Base-by-base conservation (phyloP, 2,329 filamentous ascomycete species). In the Sporothrix mexicana region DNA sequence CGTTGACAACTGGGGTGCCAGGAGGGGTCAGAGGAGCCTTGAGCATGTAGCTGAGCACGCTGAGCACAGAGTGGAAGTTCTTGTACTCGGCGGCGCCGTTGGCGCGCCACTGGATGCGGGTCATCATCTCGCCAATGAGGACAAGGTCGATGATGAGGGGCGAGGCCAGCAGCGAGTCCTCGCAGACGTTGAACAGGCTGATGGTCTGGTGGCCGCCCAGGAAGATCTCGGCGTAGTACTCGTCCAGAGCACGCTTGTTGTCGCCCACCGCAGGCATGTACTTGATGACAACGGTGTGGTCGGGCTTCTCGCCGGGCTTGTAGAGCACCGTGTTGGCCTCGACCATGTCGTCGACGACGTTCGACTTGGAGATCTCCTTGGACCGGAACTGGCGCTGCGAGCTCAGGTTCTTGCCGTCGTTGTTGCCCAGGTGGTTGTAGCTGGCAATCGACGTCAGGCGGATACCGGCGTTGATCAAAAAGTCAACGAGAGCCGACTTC, bases 171-270 rank as follows among this genome's bases (percentile, higher is more conserved):
- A 99, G 91, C 61, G 96, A 98, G 84, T 99, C 96, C 85, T 99
- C 96, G 86, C 96, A 99, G 78, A 98, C 95, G 83, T 99, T 99
- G 90, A 97, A 98, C 82, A 99, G 88, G 79, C 92, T 95, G 81
- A 99, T 99, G 78, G 94, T 98, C 87, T 99, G 96, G 85, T 98
- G 96, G 57, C 96, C 96, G 77, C 96, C 96, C 84, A 98, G 89
- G 89, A 99, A 99, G 84, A 99, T 98, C 88, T 99, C 95, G 72
- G 94, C 96, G 78, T 98, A 98, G 89, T 99, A 99, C 88, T 99
- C 96, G 80, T 99, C 96, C 71, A 99, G 88, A 71, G 96, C 96
- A 81, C 96, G 94, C 90, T 99, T 99, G 89, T 98, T 97, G 85
- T 99, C 96, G 75, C 96, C 96, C 67, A 99, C 96, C 76, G 95